Evolutionary conservation across 2,329 filamentous ascomycete species (phyloP).

Genomic region (Hymenoscyphus linearis): DNA sequence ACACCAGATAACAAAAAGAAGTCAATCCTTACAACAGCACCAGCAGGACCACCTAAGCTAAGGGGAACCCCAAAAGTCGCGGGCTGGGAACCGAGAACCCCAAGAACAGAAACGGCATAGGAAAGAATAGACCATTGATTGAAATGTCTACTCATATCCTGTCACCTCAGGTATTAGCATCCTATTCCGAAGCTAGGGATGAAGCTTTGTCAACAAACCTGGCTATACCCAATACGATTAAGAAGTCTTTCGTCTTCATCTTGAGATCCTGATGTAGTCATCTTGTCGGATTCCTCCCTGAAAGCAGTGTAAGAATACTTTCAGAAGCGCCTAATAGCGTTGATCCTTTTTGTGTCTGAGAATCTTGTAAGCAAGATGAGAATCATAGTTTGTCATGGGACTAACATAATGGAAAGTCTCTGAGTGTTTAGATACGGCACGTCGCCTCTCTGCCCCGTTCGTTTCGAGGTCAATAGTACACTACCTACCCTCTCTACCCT

Average conservation of each 20-base stretch:
- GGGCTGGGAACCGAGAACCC: slow-evolving; percentile 59
- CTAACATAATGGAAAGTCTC: too few species aligned
- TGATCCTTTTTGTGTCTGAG: too few species aligned
- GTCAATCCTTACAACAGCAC: slow-evolving; percentile 40
- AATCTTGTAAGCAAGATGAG: too few species aligned
- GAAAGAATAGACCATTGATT: slow-evolving; percentile 63
- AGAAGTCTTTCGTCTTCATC: slow-evolving; percentile 56
- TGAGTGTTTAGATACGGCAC: too few species aligned
- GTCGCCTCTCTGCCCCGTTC: too few species aligned
- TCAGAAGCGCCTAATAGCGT: too few species aligned
- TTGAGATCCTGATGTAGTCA: slow-evolving; percentile 41
- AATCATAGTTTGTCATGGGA: too few species aligned
- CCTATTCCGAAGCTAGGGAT: neutral
- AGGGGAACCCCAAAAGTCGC: slow-evolving; percentile 57
- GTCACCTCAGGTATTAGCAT: neutral
- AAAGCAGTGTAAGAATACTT: neutral
- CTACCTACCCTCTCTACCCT: too few species aligned
- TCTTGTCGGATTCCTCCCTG: slow-evolving; percentile 16
- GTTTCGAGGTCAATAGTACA: too few species aligned
- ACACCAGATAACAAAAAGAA: neutral
- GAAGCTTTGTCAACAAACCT: slow-evolving; percentile 38
- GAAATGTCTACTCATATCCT: slow-evolving; percentile 59
- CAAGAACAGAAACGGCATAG: slow-evolving; percentile 61
- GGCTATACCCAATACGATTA: slow-evolving; percentile 57
- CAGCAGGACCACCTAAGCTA: slow-evolving; percentile 54